Conservation (phyloP, 768 basidiomycete species). For the Termitomyces heimii region DNA sequence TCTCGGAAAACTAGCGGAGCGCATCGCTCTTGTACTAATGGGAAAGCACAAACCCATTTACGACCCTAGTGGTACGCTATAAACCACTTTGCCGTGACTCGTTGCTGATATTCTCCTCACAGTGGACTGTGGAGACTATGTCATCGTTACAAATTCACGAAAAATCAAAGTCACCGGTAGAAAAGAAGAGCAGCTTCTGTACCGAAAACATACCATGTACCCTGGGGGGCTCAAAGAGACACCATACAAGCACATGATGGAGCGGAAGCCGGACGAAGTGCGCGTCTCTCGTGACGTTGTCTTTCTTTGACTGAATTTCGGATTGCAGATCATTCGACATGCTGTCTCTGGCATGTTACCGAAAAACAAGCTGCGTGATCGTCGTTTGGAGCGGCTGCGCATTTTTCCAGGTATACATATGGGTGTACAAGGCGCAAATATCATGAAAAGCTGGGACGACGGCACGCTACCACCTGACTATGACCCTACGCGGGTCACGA, state of each 20-base stretch:
- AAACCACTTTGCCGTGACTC: background rate
- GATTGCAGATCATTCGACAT: conserved; percentile 78
- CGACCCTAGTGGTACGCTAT: conserved; percentile 74
- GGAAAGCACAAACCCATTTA: conserved; percentile 99
- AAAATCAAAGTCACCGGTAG: conserved; percentile 83
- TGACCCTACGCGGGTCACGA: conserved; percentile 35
- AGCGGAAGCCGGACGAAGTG: conserved; percentile 85
- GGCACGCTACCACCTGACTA: conserved; percentile 55
- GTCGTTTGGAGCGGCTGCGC: conserved; percentile 80
- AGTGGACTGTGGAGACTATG: conserved; percentile 99
- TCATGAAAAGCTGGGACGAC: conserved; percentile 81
- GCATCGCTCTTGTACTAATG: conserved; percentile 95
- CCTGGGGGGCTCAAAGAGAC: conserved; percentile 93
- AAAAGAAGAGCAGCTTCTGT: conserved; percentile 84
- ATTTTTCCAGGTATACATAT: conserved; percentile 80
- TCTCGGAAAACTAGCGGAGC: conserved; percentile 91
- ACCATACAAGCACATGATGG: conserved; percentile 79
- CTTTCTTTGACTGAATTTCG: background rate
- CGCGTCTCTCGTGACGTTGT: conserved; percentile 19
- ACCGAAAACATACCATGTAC: conserved; percentile 86
- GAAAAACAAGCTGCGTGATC: conserved; percentile 92
- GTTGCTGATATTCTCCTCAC: background rate
- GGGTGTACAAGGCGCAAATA: conserved; percentile 71
- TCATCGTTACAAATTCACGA: conserved; percentile 87
- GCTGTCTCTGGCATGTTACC: conserved; percentile 99